phyloP scores from a whole-genome alignment of 768 basidiomycete genomes.

The Phanerochaete carnosa region DNA sequence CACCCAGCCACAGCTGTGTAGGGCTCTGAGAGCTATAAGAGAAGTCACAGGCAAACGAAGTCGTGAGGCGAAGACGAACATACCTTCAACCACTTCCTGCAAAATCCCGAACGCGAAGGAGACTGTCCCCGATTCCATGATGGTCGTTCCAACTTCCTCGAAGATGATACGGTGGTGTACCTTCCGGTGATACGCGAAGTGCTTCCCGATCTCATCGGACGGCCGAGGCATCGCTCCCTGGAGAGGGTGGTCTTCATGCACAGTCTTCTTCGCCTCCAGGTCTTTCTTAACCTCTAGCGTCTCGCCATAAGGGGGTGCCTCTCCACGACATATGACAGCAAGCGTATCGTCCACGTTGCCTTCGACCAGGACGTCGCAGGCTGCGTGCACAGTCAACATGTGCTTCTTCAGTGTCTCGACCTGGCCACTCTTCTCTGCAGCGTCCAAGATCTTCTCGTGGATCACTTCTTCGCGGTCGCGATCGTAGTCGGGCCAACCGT shows the following conservation, averaged over 20 bases:
- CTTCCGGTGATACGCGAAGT: background rate
- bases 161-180: background rate
- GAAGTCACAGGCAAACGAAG: background rate
- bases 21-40: conserved; percentile 3
- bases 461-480: background rate
- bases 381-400: background rate
- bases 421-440: background rate
- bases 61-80: background rate
- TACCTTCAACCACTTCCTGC: background rate
- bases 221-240: no score
- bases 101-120: background rate
- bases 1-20: conserved; percentile 14
- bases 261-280: background rate
- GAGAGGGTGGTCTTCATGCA: background rate
- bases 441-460: background rate
- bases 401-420: background rate
- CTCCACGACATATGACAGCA: background rate
- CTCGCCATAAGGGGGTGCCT: background rate
- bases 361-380: background rate
- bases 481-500: conserved; percentile 11
- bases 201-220: background rate
- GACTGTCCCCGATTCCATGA: background rate
- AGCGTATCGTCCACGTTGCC: background rate
- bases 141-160: background rate
- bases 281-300: background rate